Conservation (phyloP, 2,329 filamentous ascomycete genomes). For the Amauroascus niger region DNA sequence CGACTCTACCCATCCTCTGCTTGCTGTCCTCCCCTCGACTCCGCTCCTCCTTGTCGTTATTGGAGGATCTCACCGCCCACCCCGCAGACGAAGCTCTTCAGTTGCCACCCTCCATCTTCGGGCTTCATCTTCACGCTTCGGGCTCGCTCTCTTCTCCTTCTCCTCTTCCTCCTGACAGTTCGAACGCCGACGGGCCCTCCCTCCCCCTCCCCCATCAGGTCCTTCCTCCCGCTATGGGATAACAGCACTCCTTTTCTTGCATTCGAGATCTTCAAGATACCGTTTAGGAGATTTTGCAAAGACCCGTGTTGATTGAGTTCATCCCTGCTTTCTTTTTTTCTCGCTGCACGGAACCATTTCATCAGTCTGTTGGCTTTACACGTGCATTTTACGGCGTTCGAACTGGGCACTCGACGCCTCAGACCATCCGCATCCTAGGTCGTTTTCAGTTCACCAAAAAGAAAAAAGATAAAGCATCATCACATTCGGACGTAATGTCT, state of each 20-base stretch:
- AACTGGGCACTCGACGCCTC: neutral
- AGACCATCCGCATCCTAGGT: neutral
- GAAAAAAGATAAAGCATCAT: neutral
- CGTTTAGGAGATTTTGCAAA: too few species aligned
- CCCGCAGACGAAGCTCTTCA: slow-evolving; percentile 4
- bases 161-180: too few species aligned
- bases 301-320: neutral
- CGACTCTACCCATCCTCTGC: neutral
- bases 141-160: too few species aligned
- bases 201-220: too few species aligned
- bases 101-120: slow-evolving; percentile 2
- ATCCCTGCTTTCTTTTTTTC: neutral
- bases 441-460: neutral
- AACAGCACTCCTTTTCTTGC: neutral
- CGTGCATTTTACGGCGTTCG: neutral
- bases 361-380: neutral
- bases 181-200: too few species aligned
- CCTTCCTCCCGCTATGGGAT: neutral
- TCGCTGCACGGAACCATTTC: neutral
- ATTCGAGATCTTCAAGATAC: too few species aligned
- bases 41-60: too few species aligned
- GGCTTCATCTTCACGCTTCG: neutral
- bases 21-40: slow-evolving; percentile 2
- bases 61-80: slow-evolving; percentile 7
- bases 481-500: slow-evolving; percentile 1